phyloP scores from a whole-genome alignment of 2,329 filamentous ascomycete species.

The Rachicladosporium sp. region DNA sequence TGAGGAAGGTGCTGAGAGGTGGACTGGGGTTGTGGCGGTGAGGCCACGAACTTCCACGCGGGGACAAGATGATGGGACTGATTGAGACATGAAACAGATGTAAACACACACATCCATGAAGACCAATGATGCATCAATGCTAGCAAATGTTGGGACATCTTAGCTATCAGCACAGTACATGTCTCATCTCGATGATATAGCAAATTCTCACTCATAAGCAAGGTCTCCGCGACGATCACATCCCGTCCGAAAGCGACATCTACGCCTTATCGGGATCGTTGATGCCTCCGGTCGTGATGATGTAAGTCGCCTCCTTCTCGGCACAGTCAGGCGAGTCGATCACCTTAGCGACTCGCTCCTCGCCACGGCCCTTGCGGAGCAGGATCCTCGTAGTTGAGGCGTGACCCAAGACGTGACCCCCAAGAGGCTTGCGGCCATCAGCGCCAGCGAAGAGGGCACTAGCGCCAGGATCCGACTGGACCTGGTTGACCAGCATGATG shows the following conservation, averaged over 20 bases:
- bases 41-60: too few relatives aligned
- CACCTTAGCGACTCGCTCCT: slow-evolving; percentile 58
- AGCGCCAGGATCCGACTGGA: slow-evolving; percentile 58
- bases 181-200: too few relatives aligned
- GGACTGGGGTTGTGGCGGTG: too few relatives aligned
- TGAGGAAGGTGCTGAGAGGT: too few relatives aligned
- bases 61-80: too few relatives aligned
- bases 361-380: slow-evolving; percentile 55
- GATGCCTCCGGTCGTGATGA: slow-evolving; percentile 58
- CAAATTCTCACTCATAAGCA: too few relatives aligned
- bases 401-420: slow-evolving; percentile 57
- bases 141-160: too few relatives aligned
- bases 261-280: slow-evolving; percentile 52
- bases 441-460: slow-evolving; percentile 55
- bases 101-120: too few relatives aligned
- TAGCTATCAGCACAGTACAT: too few relatives aligned
- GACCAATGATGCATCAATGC: too few relatives aligned
- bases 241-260: slow-evolving; percentile 4
- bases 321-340: slow-evolving; percentile 57
- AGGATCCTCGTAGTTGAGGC: slow-evolving; percentile 55
- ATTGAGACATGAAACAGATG: too few relatives aligned
- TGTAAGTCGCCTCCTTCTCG: slow-evolving; percentile 56
- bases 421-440: slow-evolving; percentile 55
- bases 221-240: neutral
- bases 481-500: slow-evolving; percentile 57